Base-by-base conservation (phyloP, 805 yeast species). In the Nematodospora valgi region DNA sequence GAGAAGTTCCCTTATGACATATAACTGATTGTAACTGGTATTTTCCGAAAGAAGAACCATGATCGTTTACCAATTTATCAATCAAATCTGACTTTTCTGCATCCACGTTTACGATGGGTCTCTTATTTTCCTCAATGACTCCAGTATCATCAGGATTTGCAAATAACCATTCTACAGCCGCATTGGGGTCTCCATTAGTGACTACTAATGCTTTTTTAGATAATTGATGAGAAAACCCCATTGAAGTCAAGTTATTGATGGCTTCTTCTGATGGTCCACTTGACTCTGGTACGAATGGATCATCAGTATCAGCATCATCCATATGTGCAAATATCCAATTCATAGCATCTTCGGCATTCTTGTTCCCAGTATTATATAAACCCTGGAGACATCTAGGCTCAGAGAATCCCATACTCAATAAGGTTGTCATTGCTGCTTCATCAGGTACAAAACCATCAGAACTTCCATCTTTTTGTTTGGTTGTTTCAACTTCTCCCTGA, bases 141-240 rank as follows among this genome's bases (percentile, higher is more conserved):
- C 89, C 94, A 47, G 79, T 75, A 56, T 84, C 95, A 41, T 84
- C 84, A 8, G 94, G 86, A 51, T 91, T 74, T 16, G 63, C 62
- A 52, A 93, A 93, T 5, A 93, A 70, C 98, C 98, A 93, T 40
- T 88, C 96, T 4, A 88, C 83, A 4, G 98, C 84, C 1, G 76
- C 74, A 47, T 85, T 89, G 2, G 80, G 64, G 49, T 83, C 82
- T 18, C 76, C 74, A 5, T 64, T 59, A 46, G 73, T 80, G 34
- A 81, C 44, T 13, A 72, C 38, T 27, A 93, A 62, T 0, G 97
- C 95, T 45, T 86, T 86, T 32, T 59, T 70, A n/a, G 93, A 80
- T 38, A 86, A 64, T 32, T 74, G 67, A 1, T 58, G 56, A 4
- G 78, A 51, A 49, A 93, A 84, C 5, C 98, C 98, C 98, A 93